A percentile compares a stretch with the other conserved stretches of the same genome.
phyloP scores from a whole-genome alignment of 2,329 filamentous ascomycete species.

The Pseudogymnoascus destructans region DNA sequence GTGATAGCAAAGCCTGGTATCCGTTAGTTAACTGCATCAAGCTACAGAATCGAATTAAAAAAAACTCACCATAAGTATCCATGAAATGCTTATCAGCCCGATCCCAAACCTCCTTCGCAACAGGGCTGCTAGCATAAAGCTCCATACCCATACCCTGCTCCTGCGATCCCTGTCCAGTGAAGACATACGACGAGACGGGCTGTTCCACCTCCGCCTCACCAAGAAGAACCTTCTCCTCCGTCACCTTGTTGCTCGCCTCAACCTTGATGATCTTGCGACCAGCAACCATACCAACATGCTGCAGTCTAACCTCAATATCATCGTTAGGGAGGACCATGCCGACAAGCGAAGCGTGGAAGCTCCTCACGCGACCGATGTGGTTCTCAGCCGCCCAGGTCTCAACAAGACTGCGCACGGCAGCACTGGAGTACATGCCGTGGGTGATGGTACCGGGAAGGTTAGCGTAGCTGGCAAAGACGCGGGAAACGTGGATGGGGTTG shows the following conservation, averaged over 20 bases:
- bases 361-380: constrained; percentile 90
- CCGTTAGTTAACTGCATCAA: constrained; percentile 18
- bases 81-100: constrained; percentile 94
- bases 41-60: constrained; percentile 8
- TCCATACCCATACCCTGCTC: constrained; percentile 99
- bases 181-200: constrained; percentile 91
- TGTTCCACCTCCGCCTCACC: constrained; percentile 97
- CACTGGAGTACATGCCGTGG: constrained; percentile 98
- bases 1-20: constrained; percentile 76
- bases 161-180: constrained; percentile 95
- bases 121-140: constrained; percentile 80
- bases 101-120: constrained; percentile 97
- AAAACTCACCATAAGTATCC: constrained; percentile 79
- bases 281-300: constrained; percentile 94
- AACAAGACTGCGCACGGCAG: constrained; percentile 85
- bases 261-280: constrained; percentile 99
- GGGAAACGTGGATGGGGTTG: constrained; percentile 97
- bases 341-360: constrained; percentile 93
- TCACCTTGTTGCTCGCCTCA: constrained; percentile 88
- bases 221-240: constrained; percentile 87
- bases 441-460: constrained; percentile 95
- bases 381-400: constrained; percentile 99
- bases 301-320: constrained; percentile 83
- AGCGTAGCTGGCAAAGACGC: constrained; percentile 91
- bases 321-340: constrained; percentile 98